Base-by-base conservation (phyloP, 768 basidiomycete species). In the Trametes cinnabarina region DNA sequence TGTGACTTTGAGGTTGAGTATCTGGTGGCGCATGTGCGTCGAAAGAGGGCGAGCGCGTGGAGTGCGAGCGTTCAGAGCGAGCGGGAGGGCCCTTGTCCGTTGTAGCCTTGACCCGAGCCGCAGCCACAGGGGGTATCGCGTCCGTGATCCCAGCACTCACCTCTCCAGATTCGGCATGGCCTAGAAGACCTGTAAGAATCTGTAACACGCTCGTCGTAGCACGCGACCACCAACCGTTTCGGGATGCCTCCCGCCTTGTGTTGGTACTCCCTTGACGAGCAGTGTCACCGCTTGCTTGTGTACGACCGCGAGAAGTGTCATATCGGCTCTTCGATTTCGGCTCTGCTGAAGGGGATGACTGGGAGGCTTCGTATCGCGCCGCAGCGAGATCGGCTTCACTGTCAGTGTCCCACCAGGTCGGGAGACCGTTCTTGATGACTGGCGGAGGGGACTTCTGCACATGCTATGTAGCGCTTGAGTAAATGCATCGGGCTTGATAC, bases 361-460 rank as follows among this genome's bases (percentile, higher is more conserved):
- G 9, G 1, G 47, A 23, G 28, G 58, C 55, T 25, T 63, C 32
- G 47, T 62, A 66, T 2, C 51, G 62, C 3, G 59, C 63, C 4
- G 51, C 58, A 0, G 63, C 65, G 30, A 70, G 48, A 5, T 65
- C 59, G 8, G 54, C 51, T 40, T 64, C 63, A 35, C 58, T 64
- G 11, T 60, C 51, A 20, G 65, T 54, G 35, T 68, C 61, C 67
- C 66, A 70, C 63, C 65, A 68, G 2, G 55, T 59, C 3, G 64
- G 68, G 0, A 63, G 46, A 7, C 52, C 51, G 15, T 60, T 63
- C 17, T 59, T 39, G 12, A 57, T 48, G 19, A 52, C 37, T 3
- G 71, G 69, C 5, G 61, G 46, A 3, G 69, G 62, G 0, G 66
- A 57, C 35, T 63, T 64, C 46, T 67, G 55, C 15, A 69, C 68